Evolutionary conservation across 805 yeast species (phyloP), one percentile per base, ranked within the genome.

Genomic region (Ogataea glucozyma): DNA sequence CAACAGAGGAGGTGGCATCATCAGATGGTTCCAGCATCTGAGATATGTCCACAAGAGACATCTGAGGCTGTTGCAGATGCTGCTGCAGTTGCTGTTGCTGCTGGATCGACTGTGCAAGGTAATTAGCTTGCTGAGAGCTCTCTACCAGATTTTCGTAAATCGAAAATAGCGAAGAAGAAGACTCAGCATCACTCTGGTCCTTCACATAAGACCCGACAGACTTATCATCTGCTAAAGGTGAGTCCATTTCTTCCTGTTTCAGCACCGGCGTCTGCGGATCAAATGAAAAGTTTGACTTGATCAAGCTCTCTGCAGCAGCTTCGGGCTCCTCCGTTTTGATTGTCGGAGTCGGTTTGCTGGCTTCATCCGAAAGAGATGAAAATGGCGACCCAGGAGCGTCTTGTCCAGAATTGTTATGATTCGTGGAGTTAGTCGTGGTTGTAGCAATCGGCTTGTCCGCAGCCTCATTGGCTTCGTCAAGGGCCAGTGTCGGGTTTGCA

Each of bases 401-500:
- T n/a, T n/a, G n/a, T n/a, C n/a, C n/a, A n/a, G n/a, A n/a, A n/a
- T n/a, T n/a, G n/a, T n/a, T n/a, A n/a, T n/a, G n/a, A n/a, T n/a
- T n/a, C n/a, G n/a, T n/a, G n/a, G n/a, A n/a, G n/a, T n/a, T n/a
- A n/a, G n/a, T n/a, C n/a, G n/a, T n/a, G n/a, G n/a, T n/a, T n/a
- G n/a, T 20, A 4, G 32, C 13, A 10, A 29, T 24, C 2, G 40
- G 34, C n/a, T 14, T 38, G 24, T 29, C 43, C 8, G 38, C 29
- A 32, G 36, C 30, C 11, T 36, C 45, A 16, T 26, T 33, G 13
- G 44, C 47, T 17, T 53, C 55, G 21, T 56, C 60, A 11, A 38
- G 43, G 2, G 53, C 49, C 20, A 58, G 38, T 6, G 69, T 58
- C 12, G 67, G 68, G 38, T 63, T 65, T 12, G 69, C 66, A 23